Percentiles rank a stretch among this genome's conserved stretches.
Conservation (phyloP, 2,329 filamentous ascomycete genomes). For the Monilinia laxa region DNA sequence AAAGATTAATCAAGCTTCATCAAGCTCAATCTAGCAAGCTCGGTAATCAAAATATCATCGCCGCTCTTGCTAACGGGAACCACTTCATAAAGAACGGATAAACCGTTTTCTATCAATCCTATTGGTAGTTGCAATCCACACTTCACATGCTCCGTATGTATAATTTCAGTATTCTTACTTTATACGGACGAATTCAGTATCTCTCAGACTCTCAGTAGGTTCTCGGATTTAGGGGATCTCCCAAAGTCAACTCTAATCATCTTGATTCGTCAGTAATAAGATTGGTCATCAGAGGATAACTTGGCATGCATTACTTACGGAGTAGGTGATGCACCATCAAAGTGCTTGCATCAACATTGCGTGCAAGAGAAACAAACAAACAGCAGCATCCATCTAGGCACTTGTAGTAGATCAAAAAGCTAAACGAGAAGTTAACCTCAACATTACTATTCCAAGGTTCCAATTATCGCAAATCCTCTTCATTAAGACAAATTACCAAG, state of each 20-base stretch:
- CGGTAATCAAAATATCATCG: neutral
- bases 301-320: neutral
- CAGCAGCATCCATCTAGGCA: neutral
- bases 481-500: too few species aligned
- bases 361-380: neutral
- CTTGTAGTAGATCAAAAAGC: neutral
- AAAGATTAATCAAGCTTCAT: conserved; percentile 14
- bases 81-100: neutral
- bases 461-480: too few species aligned
- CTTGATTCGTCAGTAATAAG: conserved; percentile 16
- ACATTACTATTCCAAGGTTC: too few species aligned
- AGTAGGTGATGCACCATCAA: neutral
- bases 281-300: conserved; percentile 17
- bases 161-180: too few species aligned
- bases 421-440: neutral
- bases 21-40: conserved; percentile 1
- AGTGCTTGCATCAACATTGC: neutral
- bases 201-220: neutral
- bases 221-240: conserved; percentile 9
- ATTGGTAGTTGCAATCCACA: conserved; percentile 3
- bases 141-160: too few species aligned
- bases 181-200: too few species aligned
- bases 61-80: conserved; percentile 6
- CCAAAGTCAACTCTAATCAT: conserved; percentile 2
- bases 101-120: conserved; percentile 1